These are phyloP conservation scores for Melampsora larici-populina DNA, from an alignment of 1,284 basidiomycete species.

Conservation along the genomic window DNA sequence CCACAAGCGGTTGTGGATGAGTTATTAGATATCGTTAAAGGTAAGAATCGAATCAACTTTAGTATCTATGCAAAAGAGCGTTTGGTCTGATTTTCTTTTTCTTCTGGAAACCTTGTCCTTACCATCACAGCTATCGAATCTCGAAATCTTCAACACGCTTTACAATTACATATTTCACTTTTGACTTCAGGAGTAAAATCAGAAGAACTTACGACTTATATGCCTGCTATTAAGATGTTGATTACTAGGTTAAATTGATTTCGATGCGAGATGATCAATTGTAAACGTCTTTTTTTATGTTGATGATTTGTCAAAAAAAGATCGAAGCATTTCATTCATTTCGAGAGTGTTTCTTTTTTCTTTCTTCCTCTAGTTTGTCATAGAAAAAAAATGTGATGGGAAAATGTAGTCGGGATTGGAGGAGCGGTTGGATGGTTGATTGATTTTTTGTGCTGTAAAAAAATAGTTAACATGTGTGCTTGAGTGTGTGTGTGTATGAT, in stretches of 20 bases:
- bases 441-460: too few relatives aligned
- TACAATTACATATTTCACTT: conserved; percentile 47
- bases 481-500: too few relatives aligned
- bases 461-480: too few relatives aligned
- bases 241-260: conserved; percentile 42
- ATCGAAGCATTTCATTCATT: too few relatives aligned
- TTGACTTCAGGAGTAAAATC: conserved; percentile 45
- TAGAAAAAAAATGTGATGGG: too few relatives aligned
- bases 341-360: too few relatives aligned
- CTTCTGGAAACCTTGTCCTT: neutral
- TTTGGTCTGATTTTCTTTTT: neutral
- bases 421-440: too few relatives aligned
- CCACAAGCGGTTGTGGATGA: conserved; percentile 49
- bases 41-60: conserved; percentile 42
- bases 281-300: too few relatives aligned
- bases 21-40: conserved; percentile 52
- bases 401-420: too few relatives aligned
- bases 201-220: conserved; percentile 47
- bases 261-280: too few relatives aligned
- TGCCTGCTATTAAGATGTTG: conserved; percentile 49
- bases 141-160: conserved; percentile 45
- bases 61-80: neutral
- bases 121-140: conserved; percentile 46
- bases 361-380: too few relatives aligned
- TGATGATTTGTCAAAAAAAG: too few relatives aligned